Conservation (phyloP, 495 filamentous ascomycete genomes). For the Pseudevernia furfuracea region DNA sequence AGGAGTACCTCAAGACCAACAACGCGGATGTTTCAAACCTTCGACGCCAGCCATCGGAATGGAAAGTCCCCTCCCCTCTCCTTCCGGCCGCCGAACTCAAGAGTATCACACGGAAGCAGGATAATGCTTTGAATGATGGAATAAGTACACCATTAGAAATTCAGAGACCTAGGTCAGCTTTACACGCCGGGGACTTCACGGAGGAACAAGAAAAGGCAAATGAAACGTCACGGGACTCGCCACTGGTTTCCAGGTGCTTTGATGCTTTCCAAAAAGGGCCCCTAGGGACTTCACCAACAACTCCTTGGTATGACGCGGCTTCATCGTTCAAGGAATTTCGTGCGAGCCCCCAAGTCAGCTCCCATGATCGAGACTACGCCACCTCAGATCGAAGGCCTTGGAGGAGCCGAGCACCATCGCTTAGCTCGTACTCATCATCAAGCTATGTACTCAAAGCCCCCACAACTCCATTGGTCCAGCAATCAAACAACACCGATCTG, state of each 20-base stretch:
- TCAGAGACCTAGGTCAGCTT: constrained; percentile 74
- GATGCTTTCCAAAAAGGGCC: not conserved
- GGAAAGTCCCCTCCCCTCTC: constrained; percentile 22
- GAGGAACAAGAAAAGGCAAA: constrained; percentile 37
- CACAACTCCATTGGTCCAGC: constrained; percentile 86
- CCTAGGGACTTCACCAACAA: constrained; percentile 41
- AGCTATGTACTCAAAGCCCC: constrained; percentile 81
- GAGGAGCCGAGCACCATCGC: constrained; percentile 48
- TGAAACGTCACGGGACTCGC: not conserved
- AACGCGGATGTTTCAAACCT: constrained; percentile 15
- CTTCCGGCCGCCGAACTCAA: constrained; percentile 27
- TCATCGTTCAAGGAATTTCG: constrained; percentile 11
- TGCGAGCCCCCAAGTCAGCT: not conserved
- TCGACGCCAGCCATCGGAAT: constrained; percentile 4
- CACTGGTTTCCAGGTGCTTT: not conserved
- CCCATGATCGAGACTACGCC: constrained; percentile 17
- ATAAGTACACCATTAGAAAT: constrained; percentile 49
- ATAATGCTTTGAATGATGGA: constrained; percentile 20
- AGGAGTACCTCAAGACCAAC: constrained; percentile 26
- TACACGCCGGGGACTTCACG: constrained; percentile 85
- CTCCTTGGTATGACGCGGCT: constrained; percentile 42
- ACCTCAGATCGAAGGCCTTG: constrained; percentile 15
- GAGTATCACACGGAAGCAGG: constrained; percentile 3
- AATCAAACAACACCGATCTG: constrained; percentile 78
- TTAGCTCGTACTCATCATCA: constrained; percentile 71